Percentiles rank a stretch among this genome's conserved stretches.
Conservation (phyloP, 1,139 yeast species). For the Taphrina confusa region DNA sequence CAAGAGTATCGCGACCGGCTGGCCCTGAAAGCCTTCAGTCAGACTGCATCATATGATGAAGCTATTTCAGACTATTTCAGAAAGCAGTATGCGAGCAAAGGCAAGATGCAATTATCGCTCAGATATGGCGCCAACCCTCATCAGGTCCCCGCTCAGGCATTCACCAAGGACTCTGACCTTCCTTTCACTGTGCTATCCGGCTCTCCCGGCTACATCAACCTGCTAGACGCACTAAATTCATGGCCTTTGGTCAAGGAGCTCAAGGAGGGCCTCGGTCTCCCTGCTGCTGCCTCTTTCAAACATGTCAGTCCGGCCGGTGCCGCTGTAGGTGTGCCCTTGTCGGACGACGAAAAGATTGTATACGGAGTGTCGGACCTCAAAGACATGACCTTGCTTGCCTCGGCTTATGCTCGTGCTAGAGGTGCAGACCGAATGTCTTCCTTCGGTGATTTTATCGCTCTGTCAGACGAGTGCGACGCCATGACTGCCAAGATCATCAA, state of each 20-base stretch:
- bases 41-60: constrained; percentile 95
- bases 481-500: constrained; percentile 97
- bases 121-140: constrained; percentile 99
- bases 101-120: constrained; percentile 81
- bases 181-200: constrained; percentile 94
- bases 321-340: constrained; percentile 91
- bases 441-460: constrained; percentile 96
- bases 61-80: constrained; percentile 96
- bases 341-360: constrained; percentile 88
- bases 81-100: constrained; percentile 85
- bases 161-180: constrained; percentile 76
- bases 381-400: constrained; percentile 83
- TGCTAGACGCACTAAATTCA: constrained; percentile 92
- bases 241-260: constrained; percentile 99
- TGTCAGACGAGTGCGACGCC: constrained; percentile 90
- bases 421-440: constrained; percentile 99
- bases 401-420: constrained; percentile 98
- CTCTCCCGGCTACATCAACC: constrained; percentile 95
- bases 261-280: constrained; percentile 87
- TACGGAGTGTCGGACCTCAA: constrained; percentile 87
- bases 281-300: constrained; percentile 98
- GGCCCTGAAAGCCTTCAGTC: constrained; percentile 96
- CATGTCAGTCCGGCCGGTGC: constrained; percentile 99
- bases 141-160: constrained; percentile 98
- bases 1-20: constrained; percentile 72